phyloP scores from a whole-genome alignment of 176 grass and related monocot species.

The Ensete glaucum region DNA sequence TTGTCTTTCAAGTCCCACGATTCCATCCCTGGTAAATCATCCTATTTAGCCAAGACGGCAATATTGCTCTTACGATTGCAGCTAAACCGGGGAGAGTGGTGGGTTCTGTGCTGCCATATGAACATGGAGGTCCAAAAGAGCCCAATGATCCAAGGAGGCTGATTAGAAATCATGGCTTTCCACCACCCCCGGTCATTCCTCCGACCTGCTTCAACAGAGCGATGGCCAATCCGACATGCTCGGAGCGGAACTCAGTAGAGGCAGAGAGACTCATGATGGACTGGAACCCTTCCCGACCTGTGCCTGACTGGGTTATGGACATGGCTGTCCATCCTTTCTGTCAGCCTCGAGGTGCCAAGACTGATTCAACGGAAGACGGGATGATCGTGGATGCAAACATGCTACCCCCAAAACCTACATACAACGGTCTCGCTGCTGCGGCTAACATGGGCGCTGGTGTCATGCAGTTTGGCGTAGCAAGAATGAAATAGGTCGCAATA shows the following conservation, averaged over 20 bases:
- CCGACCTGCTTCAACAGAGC: neutral
- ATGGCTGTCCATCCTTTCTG: neutral
- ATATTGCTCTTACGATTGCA: conserved; percentile 5
- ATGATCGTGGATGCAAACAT: conserved; percentile 1
- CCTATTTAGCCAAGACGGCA: neutral
- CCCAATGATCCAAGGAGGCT: conserved; percentile 11
- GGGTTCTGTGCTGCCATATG: conserved; percentile 11
- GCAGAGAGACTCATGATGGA: neutral
- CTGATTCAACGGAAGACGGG: neutral
- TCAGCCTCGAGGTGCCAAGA: neutral
- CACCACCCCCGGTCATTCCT: neutral
- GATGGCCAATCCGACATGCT: neutral
- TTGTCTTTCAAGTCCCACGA: neutral
- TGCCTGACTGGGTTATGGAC: conserved; percentile 6
- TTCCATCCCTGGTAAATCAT: neutral
- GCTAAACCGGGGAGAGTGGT: conserved; percentile 6
- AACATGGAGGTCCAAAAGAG: conserved; percentile 9
- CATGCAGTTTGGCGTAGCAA: conserved; percentile 6
- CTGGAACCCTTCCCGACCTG: neutral
- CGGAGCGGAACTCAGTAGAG: conserved; percentile 5
- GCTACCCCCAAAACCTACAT: neutral
- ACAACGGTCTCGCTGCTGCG: conserved; percentile 3
- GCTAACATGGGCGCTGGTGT: neutral
- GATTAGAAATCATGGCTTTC: conserved; percentile 2
- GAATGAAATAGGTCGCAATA: neutral